Evolutionary conservation across 192 early-diverging fungal species (phyloP), one percentile per base, ranked within the genome.

Genomic region (Podochytrium sp.): DNA sequence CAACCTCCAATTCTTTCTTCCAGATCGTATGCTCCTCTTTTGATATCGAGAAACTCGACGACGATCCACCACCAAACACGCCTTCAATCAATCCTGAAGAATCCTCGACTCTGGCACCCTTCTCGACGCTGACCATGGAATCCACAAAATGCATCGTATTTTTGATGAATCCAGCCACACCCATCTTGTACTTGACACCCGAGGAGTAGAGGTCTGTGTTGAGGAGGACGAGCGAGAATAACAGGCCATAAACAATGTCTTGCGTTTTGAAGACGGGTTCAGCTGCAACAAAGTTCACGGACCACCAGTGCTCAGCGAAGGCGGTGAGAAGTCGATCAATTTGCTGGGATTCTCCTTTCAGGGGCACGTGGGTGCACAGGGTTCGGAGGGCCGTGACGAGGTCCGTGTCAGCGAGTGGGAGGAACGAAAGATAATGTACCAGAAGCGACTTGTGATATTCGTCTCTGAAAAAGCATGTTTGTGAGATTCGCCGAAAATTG

Each of bases 181-280:
- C 88, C 92, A 96, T 96, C 42, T 89, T 89, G 10, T 62, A 58
- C 12, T 53, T 71, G 7, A 80, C 68, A 49, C 80, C 85, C n/a
- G 93, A 94, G 60, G 95, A 88, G 74, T 97, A 93, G 59, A 96
- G 78, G 78, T 98, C 96, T 2, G 96, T 98, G 80, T 97, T 97
- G 3, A 98, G 85, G 51, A 98, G 76, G 69, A 98, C 77, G 4
- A 95, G 74, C 12, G 94, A 95, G 75, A 94, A 96, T 0, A 91
- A 84, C 51, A 96, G 87, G 23, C 92, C 93, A 71, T 98, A 91
- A 0, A 95, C 94, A 30, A 94, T 86, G 74, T 96, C 96, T 77
- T 76, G 79, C 34, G 78, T 63, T 37, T 69, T 37, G 27, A 65
- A 82, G 0, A 89, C 55, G 32, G 80, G 78, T 58, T 75, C 2